A percentile compares a stretch with the other conserved stretches of the same genome.
Conservation (phyloP, 768 basidiomycete genomes). For the Trametes punicea region DNA sequence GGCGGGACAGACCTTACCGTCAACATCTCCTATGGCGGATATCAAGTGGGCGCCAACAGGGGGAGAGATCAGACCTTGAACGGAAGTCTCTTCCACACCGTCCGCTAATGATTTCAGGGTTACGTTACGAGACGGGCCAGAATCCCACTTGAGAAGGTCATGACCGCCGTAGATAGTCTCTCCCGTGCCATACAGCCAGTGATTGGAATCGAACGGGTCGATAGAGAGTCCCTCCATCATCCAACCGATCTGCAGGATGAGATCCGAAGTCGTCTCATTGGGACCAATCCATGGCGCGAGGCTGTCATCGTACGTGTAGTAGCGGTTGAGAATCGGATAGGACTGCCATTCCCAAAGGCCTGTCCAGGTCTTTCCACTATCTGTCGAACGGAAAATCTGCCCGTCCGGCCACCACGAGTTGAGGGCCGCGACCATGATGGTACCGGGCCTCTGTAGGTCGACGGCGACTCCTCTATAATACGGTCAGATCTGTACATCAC, state of each 20-base stretch:
- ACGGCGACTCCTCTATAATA: slow-evolving; percentile 46
- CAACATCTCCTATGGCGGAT: slow-evolving; percentile 53
- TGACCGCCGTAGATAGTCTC: slow-evolving; percentile 59
- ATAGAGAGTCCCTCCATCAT: slow-evolving; percentile 69
- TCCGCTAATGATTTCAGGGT: slow-evolving; percentile 58
- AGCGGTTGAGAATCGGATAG: slow-evolving; percentile 44
- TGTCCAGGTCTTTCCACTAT: slow-evolving; percentile 59
- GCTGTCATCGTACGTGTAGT: slow-evolving; percentile 52
- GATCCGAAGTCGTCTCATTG: slow-evolving; percentile 41
- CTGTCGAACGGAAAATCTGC: slow-evolving; percentile 58
- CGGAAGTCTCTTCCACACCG: slow-evolving; percentile 62
- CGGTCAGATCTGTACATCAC: no score
- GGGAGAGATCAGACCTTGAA: slow-evolving; percentile 57
- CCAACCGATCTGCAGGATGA: slow-evolving; percentile 59
- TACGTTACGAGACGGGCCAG: slow-evolving; percentile 47
- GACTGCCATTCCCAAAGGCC: slow-evolving; percentile 53
- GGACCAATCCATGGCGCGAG: slow-evolving; percentile 61
- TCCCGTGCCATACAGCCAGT: slow-evolving; percentile 72
- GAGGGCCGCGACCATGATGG: slow-evolving; percentile 65
- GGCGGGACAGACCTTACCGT: no score
- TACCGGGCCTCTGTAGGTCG: slow-evolving; percentile 58
- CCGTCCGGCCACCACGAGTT: slow-evolving; percentile 52
- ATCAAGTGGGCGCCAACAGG: slow-evolving; percentile 55
- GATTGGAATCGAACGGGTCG: slow-evolving; percentile 65
- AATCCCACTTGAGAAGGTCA: slow-evolving; percentile 59